These are phyloP conservation scores for Schizonepeta tenuifolia DNA, from an alignment of 257 asterid genomes.

Conservation along the genomic window DNA sequence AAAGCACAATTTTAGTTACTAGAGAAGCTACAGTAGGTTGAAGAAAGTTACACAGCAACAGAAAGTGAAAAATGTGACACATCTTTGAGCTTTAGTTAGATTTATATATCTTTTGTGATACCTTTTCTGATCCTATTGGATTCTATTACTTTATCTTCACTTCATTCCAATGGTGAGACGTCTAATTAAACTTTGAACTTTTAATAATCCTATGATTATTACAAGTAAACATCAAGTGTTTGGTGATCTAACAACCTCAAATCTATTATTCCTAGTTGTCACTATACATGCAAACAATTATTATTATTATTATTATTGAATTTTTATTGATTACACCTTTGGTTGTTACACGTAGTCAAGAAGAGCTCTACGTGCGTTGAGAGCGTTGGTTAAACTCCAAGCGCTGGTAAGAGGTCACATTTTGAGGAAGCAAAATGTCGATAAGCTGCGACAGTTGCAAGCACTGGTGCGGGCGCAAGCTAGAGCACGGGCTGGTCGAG, in stretches of 20 bases:
- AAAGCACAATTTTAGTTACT: neutral
- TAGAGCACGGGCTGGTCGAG: slow-evolving; percentile 47
- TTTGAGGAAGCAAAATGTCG: slow-evolving; percentile 56
- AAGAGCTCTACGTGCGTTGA: slow-evolving; percentile 76
- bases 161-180: slow-evolving; percentile 39
- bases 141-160: slow-evolving; percentile 34
- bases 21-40: slow-evolving; percentile 17
- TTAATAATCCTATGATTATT: neutral
- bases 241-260: slow-evolving; percentile 6
- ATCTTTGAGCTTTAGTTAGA: neutral
- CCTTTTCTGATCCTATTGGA: slow-evolving; percentile 21
- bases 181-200: slow-evolving; percentile 33
- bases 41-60: slow-evolving; percentile 27
- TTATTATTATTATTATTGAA: neutral
- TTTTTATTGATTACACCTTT: neutral
- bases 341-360: slow-evolving; percentile 50
- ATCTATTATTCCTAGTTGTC: neutral
- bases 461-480: slow-evolving; percentile 58
- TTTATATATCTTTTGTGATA: slow-evolving; percentile 10
- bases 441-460: slow-evolving; percentile 46
- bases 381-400: slow-evolving; percentile 76
- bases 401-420: slow-evolving; percentile 76
- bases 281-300: neutral
- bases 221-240: neutral
- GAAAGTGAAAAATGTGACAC: slow-evolving; percentile 24